phyloP scores from a whole-genome alignment of 2,329 filamentous ascomycete genomes.

The Microsporum ferrugineum region DNA sequence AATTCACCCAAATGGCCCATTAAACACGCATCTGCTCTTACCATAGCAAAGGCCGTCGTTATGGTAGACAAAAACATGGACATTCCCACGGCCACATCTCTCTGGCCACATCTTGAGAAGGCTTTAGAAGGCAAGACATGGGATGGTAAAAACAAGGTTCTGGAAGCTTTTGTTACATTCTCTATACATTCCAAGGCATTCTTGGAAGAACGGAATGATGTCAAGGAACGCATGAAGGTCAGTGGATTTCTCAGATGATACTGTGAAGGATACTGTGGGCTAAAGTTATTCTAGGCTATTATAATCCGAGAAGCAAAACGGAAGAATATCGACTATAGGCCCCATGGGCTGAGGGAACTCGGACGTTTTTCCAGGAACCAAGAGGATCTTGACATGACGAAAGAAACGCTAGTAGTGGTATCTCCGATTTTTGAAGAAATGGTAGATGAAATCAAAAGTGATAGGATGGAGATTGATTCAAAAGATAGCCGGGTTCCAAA shows the following conservation, averaged over 20 bases:
- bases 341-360: conserved; percentile 59
- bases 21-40: conserved; percentile 75
- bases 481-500: conserved; percentile 31
- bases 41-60: conserved; percentile 58
- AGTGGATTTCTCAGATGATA: conserved; percentile 13
- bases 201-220: conserved; percentile 46
- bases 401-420: conserved; percentile 55
- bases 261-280: neutral
- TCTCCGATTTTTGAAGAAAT: conserved; percentile 50
- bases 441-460: conserved; percentile 37
- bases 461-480: conserved; percentile 59
- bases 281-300: conserved; percentile 41
- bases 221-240: conserved; percentile 59
- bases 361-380: conserved; percentile 60
- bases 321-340: conserved; percentile 74
- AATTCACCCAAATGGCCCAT: conserved; percentile 78
- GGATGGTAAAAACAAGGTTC: conserved; percentile 74
- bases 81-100: conserved; percentile 13
- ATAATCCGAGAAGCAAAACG: conserved; percentile 78
- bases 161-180: conserved; percentile 69
- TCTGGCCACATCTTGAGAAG: conserved; percentile 80
- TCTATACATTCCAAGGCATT: conserved; percentile 52
- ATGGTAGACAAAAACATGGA: conserved; percentile 3
- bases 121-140: conserved; percentile 82
- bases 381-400: conserved; percentile 58